phyloP scores from a whole-genome alignment of 2,329 filamentous ascomycete genomes.

The Botrytis fabae region DNA sequence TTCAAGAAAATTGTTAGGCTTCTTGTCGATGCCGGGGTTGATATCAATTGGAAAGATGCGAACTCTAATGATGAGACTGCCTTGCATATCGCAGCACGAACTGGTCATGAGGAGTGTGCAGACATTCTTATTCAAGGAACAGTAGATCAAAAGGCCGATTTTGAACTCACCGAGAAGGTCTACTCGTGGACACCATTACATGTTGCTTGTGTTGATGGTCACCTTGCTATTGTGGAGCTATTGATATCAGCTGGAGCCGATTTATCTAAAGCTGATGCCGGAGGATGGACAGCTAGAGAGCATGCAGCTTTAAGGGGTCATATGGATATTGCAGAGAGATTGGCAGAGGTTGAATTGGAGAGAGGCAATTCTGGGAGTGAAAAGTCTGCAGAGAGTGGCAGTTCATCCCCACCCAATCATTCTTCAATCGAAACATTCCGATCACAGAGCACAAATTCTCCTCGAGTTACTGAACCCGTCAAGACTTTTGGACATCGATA shows the following conservation, averaged over 20 bases:
- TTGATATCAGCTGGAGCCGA: slow-evolving; percentile 78
- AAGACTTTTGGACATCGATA: slow-evolving; percentile 97
- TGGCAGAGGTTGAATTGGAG: slow-evolving; percentile 50
- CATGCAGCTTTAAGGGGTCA: slow-evolving; percentile 91
- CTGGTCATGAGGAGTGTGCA: slow-evolving; percentile 80
- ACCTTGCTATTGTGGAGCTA: slow-evolving; percentile 70
- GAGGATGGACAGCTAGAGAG: slow-evolving; percentile 91
- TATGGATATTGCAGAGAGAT: slow-evolving; percentile 71
- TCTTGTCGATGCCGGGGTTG: slow-evolving; percentile 83
- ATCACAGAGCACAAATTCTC: slow-evolving; percentile 46
- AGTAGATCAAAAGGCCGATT: slow-evolving; percentile 67
- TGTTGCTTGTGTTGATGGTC: slow-evolving; percentile 87
- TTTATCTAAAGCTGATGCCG: slow-evolving; percentile 72
- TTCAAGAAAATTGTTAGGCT: slow-evolving; percentile 82
- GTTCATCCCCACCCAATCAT: slow-evolving; percentile 49
- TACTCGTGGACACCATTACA: slow-evolving; percentile 97
- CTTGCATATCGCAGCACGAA: slow-evolving; percentile 86
- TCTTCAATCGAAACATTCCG: slow-evolving; percentile 63
- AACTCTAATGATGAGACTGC: slow-evolving; percentile 75
- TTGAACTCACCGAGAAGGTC: slow-evolving; percentile 76
- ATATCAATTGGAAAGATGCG: slow-evolving; percentile 91
- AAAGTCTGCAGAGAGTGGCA: slow-evolving; percentile 30
- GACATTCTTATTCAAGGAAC: slow-evolving; percentile 72
- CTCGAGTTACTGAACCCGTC: slow-evolving; percentile 69
- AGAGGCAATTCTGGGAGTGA: slow-evolving; percentile 38